Percentiles rank a stretch among this genome's conserved stretches.
Conservation (phyloP, 345 rosid species). For the Syzygium aromaticum region DNA sequence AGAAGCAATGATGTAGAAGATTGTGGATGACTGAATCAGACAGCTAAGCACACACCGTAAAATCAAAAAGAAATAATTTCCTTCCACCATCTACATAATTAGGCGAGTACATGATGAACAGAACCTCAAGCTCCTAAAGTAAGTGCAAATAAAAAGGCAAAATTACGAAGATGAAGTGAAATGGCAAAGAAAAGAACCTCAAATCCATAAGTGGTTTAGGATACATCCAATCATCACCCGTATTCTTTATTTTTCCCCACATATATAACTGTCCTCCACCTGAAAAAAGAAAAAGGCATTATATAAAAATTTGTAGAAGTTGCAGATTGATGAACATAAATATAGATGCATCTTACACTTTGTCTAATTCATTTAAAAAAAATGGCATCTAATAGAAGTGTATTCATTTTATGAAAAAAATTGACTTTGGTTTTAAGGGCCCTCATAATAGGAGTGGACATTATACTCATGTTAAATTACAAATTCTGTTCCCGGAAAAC, state of each 20-base stretch:
- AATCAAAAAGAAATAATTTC: neutral
- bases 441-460: neutral
- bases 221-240: constrained; percentile 99
- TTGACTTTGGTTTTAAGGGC: neutral
- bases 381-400: neutral
- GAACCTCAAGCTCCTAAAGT: neutral
- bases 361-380: neutral
- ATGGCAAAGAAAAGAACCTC: constrained; percentile 41
- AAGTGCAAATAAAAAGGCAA: neutral
- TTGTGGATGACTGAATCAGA: neutral
- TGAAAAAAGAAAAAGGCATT: constrained; percentile 13
- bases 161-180: neutral
- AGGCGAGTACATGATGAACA: neutral
- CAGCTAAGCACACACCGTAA: neutral
- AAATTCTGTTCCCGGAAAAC: neutral
- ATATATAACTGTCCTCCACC: constrained; percentile 98
- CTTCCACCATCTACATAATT: neutral
- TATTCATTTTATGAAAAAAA: neutral
- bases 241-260: constrained; percentile 96
- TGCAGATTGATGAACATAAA: neutral
- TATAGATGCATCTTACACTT: neutral
- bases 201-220: constrained; percentile 98
- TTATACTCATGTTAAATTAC: neutral
- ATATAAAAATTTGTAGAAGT: neutral
- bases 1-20: neutral